Conservation (phyloP, 1,284 basidiomycete species). For the Papiliotrema nemorosa region DNA sequence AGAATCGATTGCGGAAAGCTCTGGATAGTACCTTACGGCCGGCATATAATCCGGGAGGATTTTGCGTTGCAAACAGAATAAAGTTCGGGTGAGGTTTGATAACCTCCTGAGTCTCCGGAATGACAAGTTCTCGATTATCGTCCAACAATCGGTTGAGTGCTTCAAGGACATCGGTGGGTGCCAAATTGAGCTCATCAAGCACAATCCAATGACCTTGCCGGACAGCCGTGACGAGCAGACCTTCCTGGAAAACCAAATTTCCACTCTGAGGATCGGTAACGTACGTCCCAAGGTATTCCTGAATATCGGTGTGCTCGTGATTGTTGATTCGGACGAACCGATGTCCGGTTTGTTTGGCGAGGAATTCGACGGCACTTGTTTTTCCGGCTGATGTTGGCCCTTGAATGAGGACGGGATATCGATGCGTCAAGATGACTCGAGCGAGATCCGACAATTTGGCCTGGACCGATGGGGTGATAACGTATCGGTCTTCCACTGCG, state of each 20-base stretch:
- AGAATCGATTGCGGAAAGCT: slow-evolving; percentile 96
- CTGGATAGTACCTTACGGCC: slow-evolving; percentile 93
- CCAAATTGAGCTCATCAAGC: slow-evolving; percentile 94
- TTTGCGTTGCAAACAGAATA: slow-evolving; percentile 98
- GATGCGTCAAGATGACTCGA: slow-evolving; percentile 80
- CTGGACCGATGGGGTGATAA: slow-evolving; percentile 96
- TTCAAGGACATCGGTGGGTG: slow-evolving; percentile 96
- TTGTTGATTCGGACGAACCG: slow-evolving; percentile 98
- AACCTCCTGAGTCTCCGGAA: slow-evolving; percentile 95
- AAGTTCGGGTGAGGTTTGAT: slow-evolving; percentile 92
- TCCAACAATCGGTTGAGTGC: slow-evolving; percentile 94
- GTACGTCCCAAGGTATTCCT: slow-evolving; percentile 97
- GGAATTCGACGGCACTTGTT: slow-evolving; percentile 94
- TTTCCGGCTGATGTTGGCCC: slow-evolving; percentile 98
- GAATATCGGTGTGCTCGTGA: slow-evolving; percentile 98
- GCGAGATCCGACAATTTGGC: slow-evolving; percentile 88
- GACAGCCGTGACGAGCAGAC: slow-evolving; percentile 86
- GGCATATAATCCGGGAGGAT: slow-evolving; percentile 95
- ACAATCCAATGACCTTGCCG: slow-evolving; percentile 97
- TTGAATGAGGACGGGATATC: slow-evolving; percentile 94
- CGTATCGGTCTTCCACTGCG: slow-evolving; percentile 68
- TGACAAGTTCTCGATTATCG: slow-evolving; percentile 93
- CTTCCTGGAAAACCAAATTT: slow-evolving; percentile 91
- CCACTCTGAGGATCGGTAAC: slow-evolving; percentile 88
- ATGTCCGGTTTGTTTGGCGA: slow-evolving; percentile 90